Evolutionary conservation across 148 eudicot genomes (phyloP), one percentile per base, ranked within the genome.

Genomic region (Cornus florida): DNA sequence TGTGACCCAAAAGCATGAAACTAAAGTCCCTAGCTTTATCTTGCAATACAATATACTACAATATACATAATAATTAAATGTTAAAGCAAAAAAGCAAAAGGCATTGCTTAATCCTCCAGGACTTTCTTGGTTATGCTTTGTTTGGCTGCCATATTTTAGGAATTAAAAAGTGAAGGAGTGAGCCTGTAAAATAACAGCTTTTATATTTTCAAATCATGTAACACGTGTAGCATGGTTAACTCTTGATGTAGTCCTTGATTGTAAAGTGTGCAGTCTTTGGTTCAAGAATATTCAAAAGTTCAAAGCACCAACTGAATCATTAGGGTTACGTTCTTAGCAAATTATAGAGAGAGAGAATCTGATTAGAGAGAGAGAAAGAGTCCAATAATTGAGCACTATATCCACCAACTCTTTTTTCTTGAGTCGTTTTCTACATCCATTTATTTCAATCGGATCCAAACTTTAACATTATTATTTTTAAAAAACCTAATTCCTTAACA

Each of bases 1-100:
- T 41, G 70, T 75, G 78, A 70, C 78, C 71, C 3, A 41, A 75
- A 43, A 65, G 59, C 78, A 65, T 41, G 10, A 75, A 75, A 23
- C 38, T 75, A 75, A 75, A 75, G 78, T 75, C 33, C 67, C 78
- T 28, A 28, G 28, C 28, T 66, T 75, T 75, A 62, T n/a, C 77
- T 62, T 62, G 69, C 31, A 13, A 16, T 1, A 14, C 5, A 57
- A 43, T 57, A 57, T 57, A 19, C 28, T 28, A 28, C 28, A 28
- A 57, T 35, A 35, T 4, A 35, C 38, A 57, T 3, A 13, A 13
- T n/a, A 62, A 6, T 13, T 62, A 62, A 62, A 62, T 62, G 22
- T 24, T 31, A 35, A 46, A 57, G 76, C 67, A 73, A 35, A 73
- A 35, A 59, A 31, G 39, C 5, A 32, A 59, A 74, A 74, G 68